Base-by-base conservation (phyloP, 2,329 filamentous ascomycete species). In the Fusarium sp. region DNA sequence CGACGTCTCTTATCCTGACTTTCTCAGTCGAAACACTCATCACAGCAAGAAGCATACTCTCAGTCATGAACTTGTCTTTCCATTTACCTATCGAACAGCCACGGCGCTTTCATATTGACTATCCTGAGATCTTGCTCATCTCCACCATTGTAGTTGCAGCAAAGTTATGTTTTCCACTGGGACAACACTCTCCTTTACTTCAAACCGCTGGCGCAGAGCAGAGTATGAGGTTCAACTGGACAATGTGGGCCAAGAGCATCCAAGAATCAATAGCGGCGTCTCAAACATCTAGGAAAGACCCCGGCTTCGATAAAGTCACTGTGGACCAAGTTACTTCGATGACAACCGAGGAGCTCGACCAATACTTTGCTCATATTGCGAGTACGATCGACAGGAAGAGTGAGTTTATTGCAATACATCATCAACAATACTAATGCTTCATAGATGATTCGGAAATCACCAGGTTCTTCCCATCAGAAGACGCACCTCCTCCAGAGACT, bases 151-250 rank as follows among this genome's bases (percentile, higher is more conserved):
- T 97, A 5, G 85, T 97, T 17, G 89, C 92, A 7, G 90, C 92
- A 6, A 98, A 98, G 75, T 80, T 97, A 5, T 84, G 92, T 23
- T 94, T 93, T 74, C 93, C 95, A 0, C 89, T 97, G 46, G 89
- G 93, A 75, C 82, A 83, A 26, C 75, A 84, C 71, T 87, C 86
- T 11, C 80, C 77, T 38, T 84, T 83, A 20, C 55, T 75, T 26
- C 52, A 50, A 32, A 49, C 42, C n/a, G 54, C 52, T 23, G 27
- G 33, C 38, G 32, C 38, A 23, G 78, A 56, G 67, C 76, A 44
- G 26, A 61, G 23, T 30, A 27, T 74, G 18, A 55, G 37, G 32
- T 74, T 98, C 60, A 84, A 95, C 77, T 98, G 95, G 95, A 69
- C 80, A 1, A 81, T 80, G 33, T 98, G 95, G 95, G 81, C 83